These are phyloP conservation scores for Populus davidiana DNA, from an alignment of 345 rosid genomes.

Conservation along the genomic window DNA sequence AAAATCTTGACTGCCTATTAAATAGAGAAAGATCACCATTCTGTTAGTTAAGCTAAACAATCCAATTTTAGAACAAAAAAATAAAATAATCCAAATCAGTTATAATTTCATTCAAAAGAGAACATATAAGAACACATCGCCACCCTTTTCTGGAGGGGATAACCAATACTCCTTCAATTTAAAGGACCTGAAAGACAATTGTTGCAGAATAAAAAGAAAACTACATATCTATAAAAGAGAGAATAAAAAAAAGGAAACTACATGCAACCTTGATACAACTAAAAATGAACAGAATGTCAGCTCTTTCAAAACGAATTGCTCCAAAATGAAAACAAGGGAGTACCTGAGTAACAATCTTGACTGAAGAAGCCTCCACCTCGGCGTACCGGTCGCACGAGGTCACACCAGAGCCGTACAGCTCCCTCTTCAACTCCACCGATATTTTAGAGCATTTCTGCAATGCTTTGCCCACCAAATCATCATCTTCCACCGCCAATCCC, in stretches of 20 bases:
- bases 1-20: slow-evolving; percentile 8
- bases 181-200: neutral
- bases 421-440: slow-evolving; percentile 68
- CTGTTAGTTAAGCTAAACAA: neutral
- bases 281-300: neutral
- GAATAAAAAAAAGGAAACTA: neutral
- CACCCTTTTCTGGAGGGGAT: neutral
- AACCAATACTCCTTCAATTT: neutral
- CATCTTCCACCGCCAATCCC: slow-evolving; percentile 23
- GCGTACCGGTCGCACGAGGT: slow-evolving; percentile 68
- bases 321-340: neutral
- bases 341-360: slow-evolving; percentile 87
- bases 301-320: neutral
- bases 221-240: too few relatives aligned
- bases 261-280: neutral
- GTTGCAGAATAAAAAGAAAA: neutral
- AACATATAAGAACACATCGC: neutral
- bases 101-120: neutral
- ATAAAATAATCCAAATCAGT: neutral
- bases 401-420: slow-evolving; percentile 69
- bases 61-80: neutral
- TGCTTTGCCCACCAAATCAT: slow-evolving; percentile 85
- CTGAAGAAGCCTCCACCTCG: slow-evolving; percentile 79
- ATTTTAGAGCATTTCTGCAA: slow-evolving; percentile 82
- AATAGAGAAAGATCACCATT: neutral